These are phyloP conservation scores for Lolium multiflorum DNA, from an alignment of 176 grass and related monocot species.

Conservation along the genomic window DNA sequence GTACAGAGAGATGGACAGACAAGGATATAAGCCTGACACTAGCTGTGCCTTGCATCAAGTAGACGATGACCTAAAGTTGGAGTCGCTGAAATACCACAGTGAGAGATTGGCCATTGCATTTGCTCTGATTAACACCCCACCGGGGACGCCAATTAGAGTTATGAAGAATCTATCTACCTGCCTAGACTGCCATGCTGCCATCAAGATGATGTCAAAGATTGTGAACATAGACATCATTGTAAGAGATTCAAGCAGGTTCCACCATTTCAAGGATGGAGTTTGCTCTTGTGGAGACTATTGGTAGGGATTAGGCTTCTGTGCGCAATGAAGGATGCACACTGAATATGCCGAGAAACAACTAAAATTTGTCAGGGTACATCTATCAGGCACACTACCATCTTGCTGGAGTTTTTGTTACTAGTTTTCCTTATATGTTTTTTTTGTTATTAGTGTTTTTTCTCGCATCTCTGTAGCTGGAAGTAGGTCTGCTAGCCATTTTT, in stretches of 20 bases:
- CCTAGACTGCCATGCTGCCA: constrained; percentile 62
- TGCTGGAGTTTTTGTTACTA: no score
- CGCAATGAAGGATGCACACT: constrained; percentile 26
- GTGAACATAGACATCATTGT: constrained; percentile 69
- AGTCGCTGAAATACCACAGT: constrained; percentile 81
- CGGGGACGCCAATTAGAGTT: constrained; percentile 60
- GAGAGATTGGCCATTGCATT: constrained; percentile 81
- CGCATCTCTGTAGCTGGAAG: constrained; percentile 62
- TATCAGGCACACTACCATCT: no score
- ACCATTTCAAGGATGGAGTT: constrained; percentile 77
- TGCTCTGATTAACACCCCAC: constrained; percentile 66
- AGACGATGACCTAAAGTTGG: constrained; percentile 66
- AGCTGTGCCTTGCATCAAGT: constrained; percentile 73
- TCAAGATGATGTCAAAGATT: constrained; percentile 78
- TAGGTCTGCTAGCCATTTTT: constrained; percentile 60
- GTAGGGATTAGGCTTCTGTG: constrained; percentile 34
- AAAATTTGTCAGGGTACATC: not conserved
- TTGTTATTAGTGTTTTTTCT: constrained; percentile 16
- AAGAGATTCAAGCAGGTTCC: constrained; percentile 75
- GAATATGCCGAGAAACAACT: not conserved
- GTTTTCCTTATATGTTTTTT: constrained; percentile 8
- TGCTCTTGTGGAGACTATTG: constrained; percentile 87
- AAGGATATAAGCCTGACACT: constrained; percentile 63
- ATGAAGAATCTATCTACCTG: constrained; percentile 79
- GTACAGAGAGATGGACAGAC: constrained; percentile 71